A percentile compares a stretch with the other conserved stretches of the same genome.
These are phyloP conservation scores for Pseudogymnoascus sp. DNA, from an alignment of 2,329 filamentous ascomycete species.

Conservation along the genomic window DNA sequence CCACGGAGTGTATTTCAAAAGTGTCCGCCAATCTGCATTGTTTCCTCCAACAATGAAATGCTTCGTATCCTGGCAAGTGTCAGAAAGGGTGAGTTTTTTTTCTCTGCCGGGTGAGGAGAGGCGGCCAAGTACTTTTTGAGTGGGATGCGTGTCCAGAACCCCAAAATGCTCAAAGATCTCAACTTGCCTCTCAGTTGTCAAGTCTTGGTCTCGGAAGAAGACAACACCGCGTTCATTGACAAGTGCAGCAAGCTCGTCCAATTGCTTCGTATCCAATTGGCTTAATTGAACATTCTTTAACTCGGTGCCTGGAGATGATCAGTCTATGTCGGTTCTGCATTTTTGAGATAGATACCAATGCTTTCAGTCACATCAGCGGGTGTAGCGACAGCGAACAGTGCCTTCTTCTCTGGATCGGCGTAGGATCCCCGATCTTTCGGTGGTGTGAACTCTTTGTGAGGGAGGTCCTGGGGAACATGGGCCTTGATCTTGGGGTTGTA, in stretches of 20 bases:
- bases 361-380: slow-evolving; percentile 35
- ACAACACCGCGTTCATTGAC: slow-evolving; percentile 26
- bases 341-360: slow-evolving; percentile 29
- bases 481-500: slow-evolving; percentile 19
- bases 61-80: not conserved
- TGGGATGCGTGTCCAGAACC: slow-evolving; percentile 13
- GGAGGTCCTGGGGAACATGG: slow-evolving; percentile 16
- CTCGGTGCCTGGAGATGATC: slow-evolving; percentile 15
- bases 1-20: slow-evolving; percentile 10
- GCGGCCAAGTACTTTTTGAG: not conserved
- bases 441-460: slow-evolving; percentile 14
- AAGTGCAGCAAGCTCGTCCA: slow-evolving; percentile 24
- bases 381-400: slow-evolving; percentile 34
- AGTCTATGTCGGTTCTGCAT: slow-evolving; percentile 23
- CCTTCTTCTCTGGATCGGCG: slow-evolving; percentile 37
- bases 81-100: not conserved
- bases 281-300: slow-evolving; percentile 21
- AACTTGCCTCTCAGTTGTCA: slow-evolving; percentile 18
- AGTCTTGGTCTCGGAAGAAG: slow-evolving; percentile 20
- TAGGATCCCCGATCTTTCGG: slow-evolving; percentile 32
- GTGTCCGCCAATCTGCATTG: slow-evolving; percentile 7
- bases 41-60: slow-evolving; percentile 11
- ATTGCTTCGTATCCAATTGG: slow-evolving; percentile 19
- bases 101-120: not conserved
- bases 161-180: slow-evolving; percentile 19